Percentiles rank a stretch among this genome's conserved stretches.
Conservation (phyloP, 257 asterid species). For the Salvia splendens region DNA sequence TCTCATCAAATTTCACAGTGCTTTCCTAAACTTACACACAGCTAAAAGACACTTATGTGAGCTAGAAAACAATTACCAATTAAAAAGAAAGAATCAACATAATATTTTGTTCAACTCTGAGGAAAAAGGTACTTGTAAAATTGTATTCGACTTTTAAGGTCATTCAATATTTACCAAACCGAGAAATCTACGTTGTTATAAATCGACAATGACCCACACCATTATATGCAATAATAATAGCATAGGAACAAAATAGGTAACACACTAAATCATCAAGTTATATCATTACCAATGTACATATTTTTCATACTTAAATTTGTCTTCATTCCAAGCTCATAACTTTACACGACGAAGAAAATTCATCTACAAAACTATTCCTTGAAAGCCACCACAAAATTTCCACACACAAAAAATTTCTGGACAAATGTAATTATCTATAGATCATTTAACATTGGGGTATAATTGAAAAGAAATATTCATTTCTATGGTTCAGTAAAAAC, state of each 20-base stretch:
- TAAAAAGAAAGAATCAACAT: not conserved
- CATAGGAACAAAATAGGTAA: not conserved
- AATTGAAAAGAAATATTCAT: conserved; percentile 23
- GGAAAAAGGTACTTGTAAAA: not conserved
- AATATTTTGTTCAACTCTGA: not conserved
- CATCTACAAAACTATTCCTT: not conserved
- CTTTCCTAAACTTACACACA: not conserved
- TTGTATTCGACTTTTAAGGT: not conserved
- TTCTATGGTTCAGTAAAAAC: conserved; percentile 14
- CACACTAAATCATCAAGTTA: not conserved
- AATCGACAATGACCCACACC: not conserved
- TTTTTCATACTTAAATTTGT: not conserved
- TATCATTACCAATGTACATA: not conserved
- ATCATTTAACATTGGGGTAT: conserved; percentile 7
- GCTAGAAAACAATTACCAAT: not conserved
- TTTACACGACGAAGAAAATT: not conserved
- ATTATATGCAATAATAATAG: not conserved
- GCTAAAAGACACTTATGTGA: not conserved
- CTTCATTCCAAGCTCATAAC: not conserved
- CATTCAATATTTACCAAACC: not conserved
- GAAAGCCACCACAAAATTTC: not conserved
- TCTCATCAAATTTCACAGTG: not conserved
- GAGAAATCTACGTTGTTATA: not conserved
- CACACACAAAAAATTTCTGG: not conserved
- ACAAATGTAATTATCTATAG: not conserved